Conservation (phyloP, 2,329 filamentous ascomycete genomes). For the Lasiodiplodia sp. region DNA sequence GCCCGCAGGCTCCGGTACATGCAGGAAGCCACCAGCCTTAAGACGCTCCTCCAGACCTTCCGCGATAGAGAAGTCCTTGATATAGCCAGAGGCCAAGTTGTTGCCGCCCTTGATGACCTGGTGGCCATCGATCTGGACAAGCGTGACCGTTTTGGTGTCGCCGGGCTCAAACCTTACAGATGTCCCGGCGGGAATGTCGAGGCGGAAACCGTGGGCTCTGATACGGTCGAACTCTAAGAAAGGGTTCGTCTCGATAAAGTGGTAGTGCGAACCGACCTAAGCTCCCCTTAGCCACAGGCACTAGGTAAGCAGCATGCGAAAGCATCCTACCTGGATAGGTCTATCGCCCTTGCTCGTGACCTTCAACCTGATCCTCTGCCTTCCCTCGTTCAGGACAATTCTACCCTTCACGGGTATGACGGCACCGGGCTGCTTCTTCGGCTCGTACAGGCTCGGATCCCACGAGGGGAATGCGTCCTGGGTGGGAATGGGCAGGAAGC, state of each 20-base stretch:
- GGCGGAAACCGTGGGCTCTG: slow-evolving; percentile 80
- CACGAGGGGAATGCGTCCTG: slow-evolving; percentile 71
- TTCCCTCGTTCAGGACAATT: slow-evolving; percentile 75
- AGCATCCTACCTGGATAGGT: slow-evolving; percentile 75
- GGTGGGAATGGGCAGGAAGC: slow-evolving; percentile 82
- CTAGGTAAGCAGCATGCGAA: neutral
- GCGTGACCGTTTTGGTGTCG: slow-evolving; percentile 85
- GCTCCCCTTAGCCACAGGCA: neutral
- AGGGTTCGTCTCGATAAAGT: slow-evolving; percentile 95
- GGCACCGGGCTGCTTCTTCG: slow-evolving; percentile 77
- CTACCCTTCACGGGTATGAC: slow-evolving; percentile 74
- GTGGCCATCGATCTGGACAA: slow-evolving; percentile 87
- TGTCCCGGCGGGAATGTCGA: slow-evolving; percentile 91
- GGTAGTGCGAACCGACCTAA: slow-evolving; percentile 87
- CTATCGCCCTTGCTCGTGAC: slow-evolving; percentile 89
- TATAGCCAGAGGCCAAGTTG: slow-evolving; percentile 73
- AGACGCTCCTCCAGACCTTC: slow-evolving; percentile 73
- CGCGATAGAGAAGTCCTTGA: slow-evolving; percentile 68
- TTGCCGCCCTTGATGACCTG: slow-evolving; percentile 87
- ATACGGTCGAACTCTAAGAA: slow-evolving; percentile 86
- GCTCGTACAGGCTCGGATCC: slow-evolving; percentile 70
- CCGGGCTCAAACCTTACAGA: slow-evolving; percentile 94
- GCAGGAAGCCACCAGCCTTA: slow-evolving; percentile 77
- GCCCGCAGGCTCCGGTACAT: slow-evolving; percentile 70
- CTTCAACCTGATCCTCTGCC: slow-evolving; percentile 74